phyloP scores from a whole-genome alignment of 2,329 filamentous ascomycete species.

The Alternaria viburni region DNA sequence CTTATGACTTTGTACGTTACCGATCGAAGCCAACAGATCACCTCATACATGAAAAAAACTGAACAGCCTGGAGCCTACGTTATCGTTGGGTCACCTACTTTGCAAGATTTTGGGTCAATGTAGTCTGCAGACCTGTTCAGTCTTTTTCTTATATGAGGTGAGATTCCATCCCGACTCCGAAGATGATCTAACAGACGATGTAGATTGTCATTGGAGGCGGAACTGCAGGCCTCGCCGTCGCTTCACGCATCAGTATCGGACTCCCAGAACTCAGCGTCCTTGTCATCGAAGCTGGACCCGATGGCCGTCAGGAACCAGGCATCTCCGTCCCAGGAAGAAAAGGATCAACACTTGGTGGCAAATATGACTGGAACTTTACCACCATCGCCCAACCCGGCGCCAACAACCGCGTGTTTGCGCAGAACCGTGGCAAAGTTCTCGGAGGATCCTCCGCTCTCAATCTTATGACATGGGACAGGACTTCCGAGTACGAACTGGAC shows the following conservation, averaged over 20 bases:
- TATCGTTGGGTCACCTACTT: no score
- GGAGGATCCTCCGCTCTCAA: slow-evolving; percentile 58
- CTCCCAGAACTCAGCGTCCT: slow-evolving; percentile 29
- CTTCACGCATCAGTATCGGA: slow-evolving; percentile 43
- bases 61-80: no score
- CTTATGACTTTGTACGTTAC: slow-evolving; percentile 11
- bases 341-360: slow-evolving; percentile 35
- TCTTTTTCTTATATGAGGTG: no score
- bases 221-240: slow-evolving; percentile 38
- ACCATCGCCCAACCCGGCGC: slow-evolving; percentile 51
- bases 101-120: no score
- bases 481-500: slow-evolving; percentile 37
- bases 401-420: slow-evolving; percentile 50
- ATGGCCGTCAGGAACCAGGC: slow-evolving; percentile 33
- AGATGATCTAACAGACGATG: background rate
- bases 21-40: background rate
- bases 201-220: slow-evolving; percentile 34
- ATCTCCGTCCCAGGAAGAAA: slow-evolving; percentile 37
- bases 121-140: no score
- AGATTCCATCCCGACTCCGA: background rate
- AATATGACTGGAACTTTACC: slow-evolving; percentile 52
- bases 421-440: slow-evolving; percentile 57
- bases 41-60: no score
- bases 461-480: slow-evolving; percentile 46
- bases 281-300: slow-evolving; percentile 38